Base-by-base conservation (phyloP, 306 rosid species). In the Medicago ruthenica region DNA sequence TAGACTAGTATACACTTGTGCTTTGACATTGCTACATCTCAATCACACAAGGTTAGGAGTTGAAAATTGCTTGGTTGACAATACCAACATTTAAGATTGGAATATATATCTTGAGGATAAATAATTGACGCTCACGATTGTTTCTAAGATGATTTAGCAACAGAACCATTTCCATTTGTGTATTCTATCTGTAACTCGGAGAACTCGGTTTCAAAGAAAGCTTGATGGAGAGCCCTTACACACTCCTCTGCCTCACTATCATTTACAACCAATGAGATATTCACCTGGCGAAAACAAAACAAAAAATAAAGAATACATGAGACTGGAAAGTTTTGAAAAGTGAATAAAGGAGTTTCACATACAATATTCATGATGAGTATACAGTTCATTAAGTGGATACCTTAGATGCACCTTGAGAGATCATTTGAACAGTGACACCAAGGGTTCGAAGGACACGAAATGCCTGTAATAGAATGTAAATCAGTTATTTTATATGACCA, bases 361-460 rank as follows among this genome's bases (percentile, higher is more conserved):
- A 34, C 37, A 34, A 34, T 34, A 4, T 34, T 34, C 7, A 34
- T 34, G 37, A 34, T 34, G 37, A 34, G 37, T 34, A 10, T 13
- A 7, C 9, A 76, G 42, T 69, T 34, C 76, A 70, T 71, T 64
- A 48, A 81, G 62, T 58, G 59, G 70, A 77, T 76, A 93, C 98
- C 98, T 93, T 93, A 27, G 97, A 91, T 74, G 97, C 97, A 63
- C 97, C 98, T 88, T 91, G 96, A 59, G 98, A 93, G 82, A 93
- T 91, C 98, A 93, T 93, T 81, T 93, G 98, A 79, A 93, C 98
- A 79, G 90, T 91, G 70, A 93, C 92, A 17, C 91, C 92, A 76
- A 74, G 89, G 27, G 84, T 83, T 74, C 90, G 96, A 57, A 93
- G 92, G 83, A 91, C 98, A 14, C 42, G 79, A 55, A 93, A 93